Evolutionary conservation across 306 rosid species (phyloP).

Genomic region (Arachis stenosperma): DNA sequence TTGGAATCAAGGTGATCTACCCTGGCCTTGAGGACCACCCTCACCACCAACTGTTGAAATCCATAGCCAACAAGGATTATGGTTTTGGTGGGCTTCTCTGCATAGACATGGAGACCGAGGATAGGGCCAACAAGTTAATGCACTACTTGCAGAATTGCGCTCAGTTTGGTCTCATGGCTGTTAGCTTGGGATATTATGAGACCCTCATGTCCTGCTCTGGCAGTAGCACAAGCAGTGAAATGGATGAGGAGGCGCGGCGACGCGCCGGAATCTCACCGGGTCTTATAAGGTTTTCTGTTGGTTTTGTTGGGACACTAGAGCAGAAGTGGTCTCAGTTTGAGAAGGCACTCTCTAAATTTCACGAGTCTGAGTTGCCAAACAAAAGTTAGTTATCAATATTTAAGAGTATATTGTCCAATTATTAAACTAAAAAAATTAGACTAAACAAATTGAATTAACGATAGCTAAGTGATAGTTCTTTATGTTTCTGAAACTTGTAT

Average conservation of each 20-base stretch:
- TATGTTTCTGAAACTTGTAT: too few species aligned
- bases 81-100: conserved; percentile 86
- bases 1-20: conserved; percentile 71
- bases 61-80: conserved; percentile 58
- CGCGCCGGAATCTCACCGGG: conserved; percentile 85
- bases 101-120: conserved; percentile 82
- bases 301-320: conserved; percentile 80
- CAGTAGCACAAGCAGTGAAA: conserved; percentile 83
- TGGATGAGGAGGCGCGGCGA: conserved; percentile 61
- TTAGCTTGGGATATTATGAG: conserved; percentile 85
- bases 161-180: conserved; percentile 84
- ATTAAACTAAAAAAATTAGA: too few species aligned
- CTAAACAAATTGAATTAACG: too few species aligned
- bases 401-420: too few species aligned
- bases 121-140: conserved; percentile 72
- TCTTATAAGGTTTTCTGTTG: conserved; percentile 70
- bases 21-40: conserved; percentile 88
- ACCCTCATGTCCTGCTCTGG: conserved; percentile 92
- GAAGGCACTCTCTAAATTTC: conserved; percentile 58
- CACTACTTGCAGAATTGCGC: conserved; percentile 57
- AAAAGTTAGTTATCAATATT: background rate
- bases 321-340: conserved; percentile 82
- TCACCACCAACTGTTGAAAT: conserved; percentile 58
- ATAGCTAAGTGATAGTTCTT: too few species aligned
- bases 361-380: background rate